Conservation (phyloP, 1,284 basidiomycete genomes). For the Kalmanozyma brasiliensis region DNA sequence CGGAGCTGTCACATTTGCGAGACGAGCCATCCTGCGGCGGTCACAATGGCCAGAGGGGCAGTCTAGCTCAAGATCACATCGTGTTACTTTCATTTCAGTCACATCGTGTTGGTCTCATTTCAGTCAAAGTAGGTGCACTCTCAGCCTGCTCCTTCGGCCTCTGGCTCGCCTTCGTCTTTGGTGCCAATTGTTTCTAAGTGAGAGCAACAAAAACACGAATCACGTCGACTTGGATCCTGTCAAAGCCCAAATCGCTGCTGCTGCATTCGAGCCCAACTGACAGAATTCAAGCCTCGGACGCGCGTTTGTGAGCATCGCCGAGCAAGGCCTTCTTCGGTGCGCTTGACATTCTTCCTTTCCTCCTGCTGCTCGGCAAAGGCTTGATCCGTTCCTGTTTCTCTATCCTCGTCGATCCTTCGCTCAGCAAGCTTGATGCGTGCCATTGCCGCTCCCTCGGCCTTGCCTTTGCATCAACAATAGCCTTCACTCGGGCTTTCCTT, state of each 20-base stretch:
- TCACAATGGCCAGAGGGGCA: too few species aligned
- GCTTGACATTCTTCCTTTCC: too few species aligned
- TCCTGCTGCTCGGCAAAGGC: not conserved
- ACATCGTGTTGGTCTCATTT: too few species aligned
- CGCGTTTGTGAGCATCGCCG: slow-evolving; percentile 12
- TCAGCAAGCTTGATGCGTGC: slow-evolving; percentile 37
- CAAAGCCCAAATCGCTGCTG: not conserved
- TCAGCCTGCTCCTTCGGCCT: too few species aligned
- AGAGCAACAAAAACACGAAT: too few species aligned
- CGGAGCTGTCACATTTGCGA: slow-evolving; percentile 18
- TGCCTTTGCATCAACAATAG: slow-evolving; percentile 25
- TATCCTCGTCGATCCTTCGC: slow-evolving; percentile 12
- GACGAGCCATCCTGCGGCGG: too few species aligned
- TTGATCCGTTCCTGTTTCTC: slow-evolving; percentile 1
- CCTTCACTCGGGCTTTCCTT: slow-evolving; percentile 16
- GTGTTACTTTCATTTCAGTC: too few species aligned
- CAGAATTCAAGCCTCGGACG: slow-evolving; percentile 4
- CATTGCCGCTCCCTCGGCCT: slow-evolving; percentile 41
- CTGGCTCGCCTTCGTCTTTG: too few species aligned
- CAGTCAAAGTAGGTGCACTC: too few species aligned
- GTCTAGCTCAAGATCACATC: too few species aligned
- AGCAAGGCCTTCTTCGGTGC: slow-evolving; percentile 7
- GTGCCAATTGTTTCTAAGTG: too few species aligned
- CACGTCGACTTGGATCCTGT: too few species aligned
- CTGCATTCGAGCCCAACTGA: not conserved